phyloP scores from a whole-genome alignment of 176 grass and related monocot species.

The Lolium perenne region DNA sequence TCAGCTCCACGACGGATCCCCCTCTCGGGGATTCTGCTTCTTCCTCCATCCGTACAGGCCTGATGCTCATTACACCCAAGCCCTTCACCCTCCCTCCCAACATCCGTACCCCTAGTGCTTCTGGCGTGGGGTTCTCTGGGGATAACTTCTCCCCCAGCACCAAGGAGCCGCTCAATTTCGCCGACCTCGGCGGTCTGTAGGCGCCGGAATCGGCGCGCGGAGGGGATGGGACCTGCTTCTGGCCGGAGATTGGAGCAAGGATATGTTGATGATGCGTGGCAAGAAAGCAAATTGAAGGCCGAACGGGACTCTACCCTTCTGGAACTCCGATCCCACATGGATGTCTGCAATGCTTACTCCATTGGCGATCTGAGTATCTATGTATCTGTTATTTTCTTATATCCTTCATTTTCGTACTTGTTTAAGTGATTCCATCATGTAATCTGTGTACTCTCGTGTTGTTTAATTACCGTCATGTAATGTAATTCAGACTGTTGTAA shows the following conservation, averaged over 20 bases:
- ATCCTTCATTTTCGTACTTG: background rate
- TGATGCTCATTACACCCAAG: background rate
- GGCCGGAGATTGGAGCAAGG: background rate
- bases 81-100: background rate
- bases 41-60: background rate
- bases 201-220: background rate
- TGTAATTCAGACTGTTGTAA: background rate
- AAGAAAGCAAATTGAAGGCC: background rate
- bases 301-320: background rate
- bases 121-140: background rate
- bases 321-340: background rate
- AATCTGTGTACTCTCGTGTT: background rate
- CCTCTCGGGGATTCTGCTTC: background rate
- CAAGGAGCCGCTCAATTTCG: background rate
- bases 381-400: background rate
- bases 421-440: background rate
- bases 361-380: background rate
- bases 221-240: background rate
- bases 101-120: background rate
- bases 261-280: background rate
- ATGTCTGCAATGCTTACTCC: background rate
- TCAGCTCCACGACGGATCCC: conserved; percentile 41
- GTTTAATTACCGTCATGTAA: background rate
- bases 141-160: background rate
- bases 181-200: too few species aligned